Evolutionary conservation across 371 early-diverging fungal species (phyloP).

Genomic region (Mortierella sp.): DNA sequence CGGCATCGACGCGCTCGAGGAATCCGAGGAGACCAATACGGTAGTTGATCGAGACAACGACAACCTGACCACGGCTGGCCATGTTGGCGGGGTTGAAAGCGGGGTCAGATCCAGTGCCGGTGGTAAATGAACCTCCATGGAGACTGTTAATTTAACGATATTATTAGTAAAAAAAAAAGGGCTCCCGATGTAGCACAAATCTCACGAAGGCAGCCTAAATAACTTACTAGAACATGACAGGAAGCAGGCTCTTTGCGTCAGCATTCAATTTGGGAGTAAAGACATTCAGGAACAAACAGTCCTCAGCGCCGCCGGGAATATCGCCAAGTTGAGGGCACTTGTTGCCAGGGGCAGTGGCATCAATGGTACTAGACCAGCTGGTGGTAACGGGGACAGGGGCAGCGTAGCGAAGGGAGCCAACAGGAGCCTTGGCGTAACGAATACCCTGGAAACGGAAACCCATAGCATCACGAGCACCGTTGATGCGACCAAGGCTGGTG

Average conservation of each 20-base stretch:
- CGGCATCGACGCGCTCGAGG: conserved; percentile 58
- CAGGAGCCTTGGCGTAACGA: conserved; percentile 56
- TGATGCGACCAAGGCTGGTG: conserved; percentile 42
- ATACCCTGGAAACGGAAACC: conserved; percentile 58
- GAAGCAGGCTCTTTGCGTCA: conserved; percentile 51
- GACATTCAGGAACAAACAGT: conserved; percentile 64
- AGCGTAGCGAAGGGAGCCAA: conserved; percentile 53
- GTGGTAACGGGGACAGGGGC: conserved; percentile 47
- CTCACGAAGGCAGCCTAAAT: background rate
- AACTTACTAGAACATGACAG: conserved; percentile 58
- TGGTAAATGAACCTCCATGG: conserved; percentile 56
- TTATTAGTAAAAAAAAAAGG: background rate
- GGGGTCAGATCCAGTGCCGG: conserved; percentile 55
- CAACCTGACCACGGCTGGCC: conserved; percentile 47
- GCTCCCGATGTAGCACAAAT: background rate
- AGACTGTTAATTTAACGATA: conserved; percentile 14
- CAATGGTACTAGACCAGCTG: conserved; percentile 34
- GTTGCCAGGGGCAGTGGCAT: conserved; percentile 48
- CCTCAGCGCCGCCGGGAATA: conserved; percentile 55
- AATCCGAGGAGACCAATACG: conserved; percentile 64
- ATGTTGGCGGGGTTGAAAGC: conserved; percentile 55
- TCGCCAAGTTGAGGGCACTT: conserved; percentile 54
- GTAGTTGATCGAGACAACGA: conserved; percentile 63
- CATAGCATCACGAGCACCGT: conserved; percentile 43
- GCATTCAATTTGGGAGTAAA: conserved; percentile 57